A percentile compares a stretch with the other conserved stretches of the same genome.
These are phyloP conservation scores for Pichia sp. DNA, from an alignment of 1,139 yeast genomes.

Conservation along the genomic window DNA sequence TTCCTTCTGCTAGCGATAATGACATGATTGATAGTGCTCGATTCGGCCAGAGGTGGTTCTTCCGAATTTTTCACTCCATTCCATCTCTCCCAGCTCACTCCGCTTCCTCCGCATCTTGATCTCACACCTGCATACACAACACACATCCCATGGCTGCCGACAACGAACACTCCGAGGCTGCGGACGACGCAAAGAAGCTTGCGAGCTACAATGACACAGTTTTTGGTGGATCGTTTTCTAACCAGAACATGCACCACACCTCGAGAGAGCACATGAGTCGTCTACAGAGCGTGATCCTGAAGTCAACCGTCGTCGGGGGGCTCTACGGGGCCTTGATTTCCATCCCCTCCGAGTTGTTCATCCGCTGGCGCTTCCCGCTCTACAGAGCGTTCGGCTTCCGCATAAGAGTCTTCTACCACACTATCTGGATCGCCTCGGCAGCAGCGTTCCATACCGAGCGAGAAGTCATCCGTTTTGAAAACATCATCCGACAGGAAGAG, in stretches of 20 bases:
- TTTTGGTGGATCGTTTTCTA: constrained; percentile 12
- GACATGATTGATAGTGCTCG: not conserved
- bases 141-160: not conserved
- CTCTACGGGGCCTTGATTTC: constrained; percentile 34
- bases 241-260: constrained; percentile 22
- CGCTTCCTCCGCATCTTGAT: not conserved
- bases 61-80: not conserved
- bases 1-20: not conserved
- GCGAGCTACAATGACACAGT: not conserved
- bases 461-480: constrained; percentile 32
- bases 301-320: constrained; percentile 32
- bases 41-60: not conserved
- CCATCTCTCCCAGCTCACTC: not conserved
- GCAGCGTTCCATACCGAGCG: constrained; percentile 34
- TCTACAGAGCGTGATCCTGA: constrained; percentile 27
- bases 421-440: constrained; percentile 34
- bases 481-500: constrained; percentile 29
- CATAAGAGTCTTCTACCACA: constrained; percentile 34
- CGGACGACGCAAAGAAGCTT: not conserved
- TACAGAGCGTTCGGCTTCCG: constrained; percentile 34
- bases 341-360: constrained; percentile 32
- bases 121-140: no score
- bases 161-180: not conserved
- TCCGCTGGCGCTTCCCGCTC: constrained; percentile 35
- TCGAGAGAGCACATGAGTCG: constrained; percentile 26